Conservation (phyloP, 345 rosid genomes). For the Hibiscus syriacus region DNA sequence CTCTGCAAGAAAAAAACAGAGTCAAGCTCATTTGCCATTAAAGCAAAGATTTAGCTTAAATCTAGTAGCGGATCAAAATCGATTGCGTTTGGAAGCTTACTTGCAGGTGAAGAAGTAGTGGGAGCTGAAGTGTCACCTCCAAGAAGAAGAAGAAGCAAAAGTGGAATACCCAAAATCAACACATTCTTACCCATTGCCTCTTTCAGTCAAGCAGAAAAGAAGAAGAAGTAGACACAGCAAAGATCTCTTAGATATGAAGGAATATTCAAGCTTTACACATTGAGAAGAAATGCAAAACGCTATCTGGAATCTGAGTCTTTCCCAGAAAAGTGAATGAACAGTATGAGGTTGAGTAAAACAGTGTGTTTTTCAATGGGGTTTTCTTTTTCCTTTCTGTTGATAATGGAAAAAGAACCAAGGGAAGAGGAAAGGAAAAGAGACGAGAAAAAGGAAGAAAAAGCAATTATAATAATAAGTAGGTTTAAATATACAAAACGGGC, state of each 20-base stretch:
- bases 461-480: not conserved
- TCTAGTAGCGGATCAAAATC: conserved; percentile 7
- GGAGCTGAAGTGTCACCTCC: conserved; percentile 61
- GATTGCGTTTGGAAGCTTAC: conserved; percentile 26
- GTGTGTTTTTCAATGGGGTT: not conserved
- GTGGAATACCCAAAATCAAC: conserved; percentile 30
- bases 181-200: conserved; percentile 45
- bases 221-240: not conserved
- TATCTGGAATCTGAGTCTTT: conserved; percentile 15
- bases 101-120: conserved; percentile 64
- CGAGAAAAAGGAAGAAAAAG: not conserved
- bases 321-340: conserved; percentile 4
- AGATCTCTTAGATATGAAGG: conserved; percentile 5
- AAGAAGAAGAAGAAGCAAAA: conserved; percentile 33
- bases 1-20: conserved; percentile 43
- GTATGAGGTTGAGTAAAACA: not conserved
- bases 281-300: conserved; percentile 12
- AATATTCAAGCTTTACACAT: conserved; percentile 17
- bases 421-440: conserved; percentile 6
- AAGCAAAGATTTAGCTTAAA: conserved; percentile 12
- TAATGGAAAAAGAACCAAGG: not conserved
- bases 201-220: not conserved
- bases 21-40: conserved; percentile 3
- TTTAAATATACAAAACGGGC: too few species aligned
- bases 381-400: not conserved